These are phyloP conservation scores for Dioscorea zingiberensis DNA, from an alignment of 106 monocot genomes.

Conservation along the genomic window DNA sequence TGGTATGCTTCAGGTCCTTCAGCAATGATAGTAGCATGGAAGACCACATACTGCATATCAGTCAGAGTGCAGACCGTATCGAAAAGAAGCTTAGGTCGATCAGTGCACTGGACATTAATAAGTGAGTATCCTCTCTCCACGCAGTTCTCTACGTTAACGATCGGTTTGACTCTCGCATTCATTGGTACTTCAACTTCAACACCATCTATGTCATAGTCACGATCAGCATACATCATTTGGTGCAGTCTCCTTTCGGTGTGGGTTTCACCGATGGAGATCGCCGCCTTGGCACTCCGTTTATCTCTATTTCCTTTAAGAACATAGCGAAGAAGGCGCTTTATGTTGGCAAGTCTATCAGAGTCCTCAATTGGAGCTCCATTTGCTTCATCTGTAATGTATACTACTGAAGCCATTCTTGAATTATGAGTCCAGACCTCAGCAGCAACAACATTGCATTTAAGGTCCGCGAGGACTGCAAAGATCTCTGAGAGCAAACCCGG, in stretches of 20 bases:
- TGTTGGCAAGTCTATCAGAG: slow-evolving; percentile 54
- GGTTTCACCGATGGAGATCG: slow-evolving; percentile 42
- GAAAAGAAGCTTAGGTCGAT: slow-evolving; percentile 88
- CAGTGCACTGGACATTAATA: slow-evolving; percentile 73
- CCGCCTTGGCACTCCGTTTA: slow-evolving; percentile 50
- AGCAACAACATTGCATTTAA: slow-evolving; percentile 79
- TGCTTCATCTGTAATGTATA: slow-evolving; percentile 71
- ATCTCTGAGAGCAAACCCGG: slow-evolving; percentile 92
- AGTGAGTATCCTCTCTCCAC: slow-evolving; percentile 84
- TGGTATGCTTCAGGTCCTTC: slow-evolving; percentile 80
- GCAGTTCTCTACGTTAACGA: slow-evolving; percentile 61
- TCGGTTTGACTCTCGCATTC: slow-evolving; percentile 34
- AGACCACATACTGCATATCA: slow-evolving; percentile 97
- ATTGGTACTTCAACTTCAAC: slow-evolving; percentile 6
- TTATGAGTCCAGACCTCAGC: slow-evolving; percentile 97
- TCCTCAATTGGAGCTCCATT: slow-evolving; percentile 53
- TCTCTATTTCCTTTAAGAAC: slow-evolving; percentile 72
- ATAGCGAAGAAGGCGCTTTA: slow-evolving; percentile 68
- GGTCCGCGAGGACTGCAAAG: slow-evolving; percentile 64
- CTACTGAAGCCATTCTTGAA: slow-evolving; percentile 62
- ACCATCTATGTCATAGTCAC: slow-evolving; percentile 53
- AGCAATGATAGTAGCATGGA: slow-evolving; percentile 65
- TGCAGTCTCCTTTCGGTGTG: slow-evolving; percentile 90
- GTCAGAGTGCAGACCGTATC: slow-evolving; percentile 92
- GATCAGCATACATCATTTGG: slow-evolving; percentile 94